Base-by-base conservation (phyloP, 805 yeast species). In the Isabelozyma heimii region DNA sequence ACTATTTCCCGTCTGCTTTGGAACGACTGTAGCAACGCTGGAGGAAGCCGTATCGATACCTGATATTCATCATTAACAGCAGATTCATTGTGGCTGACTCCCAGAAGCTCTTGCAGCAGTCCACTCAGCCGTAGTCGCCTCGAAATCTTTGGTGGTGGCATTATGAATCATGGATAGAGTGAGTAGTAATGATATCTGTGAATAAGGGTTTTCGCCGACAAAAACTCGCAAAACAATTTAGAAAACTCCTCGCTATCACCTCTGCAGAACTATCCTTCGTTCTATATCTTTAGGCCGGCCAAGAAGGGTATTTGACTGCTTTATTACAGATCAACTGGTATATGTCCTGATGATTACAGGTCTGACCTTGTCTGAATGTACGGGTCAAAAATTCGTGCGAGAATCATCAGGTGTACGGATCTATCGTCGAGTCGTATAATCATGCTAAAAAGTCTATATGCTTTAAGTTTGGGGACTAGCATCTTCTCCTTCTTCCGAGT, bases 21-120 rank as follows among this genome's bases (percentile, higher is more conserved):
- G 37, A 9, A 46, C 37, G 16, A 40, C 39, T 24, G 49, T 24
- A 47, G 17, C 3, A 27, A 13, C 5, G 9, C 30, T 26, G 38
- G 49, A 8, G 52, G 49, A 44, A 51, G 54, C 44, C 52, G 52
- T 45, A 51, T 47, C 5, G 40, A 37, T 12, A 37, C 20, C 10
- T 13, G 40, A 2, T 12, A 30, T 10, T 2, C n/a, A 30, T 30
- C n/a, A 8, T 30, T 30, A 10, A 20, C 6, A 5, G 4, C 24
- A 20, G 6, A 20, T 20, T 2, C 35, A 3, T 30, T 1, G 8
- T 13, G 5, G 1, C n/a, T 30, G n/a, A 10, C 35, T 13, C 3
- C 3, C 8, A 6, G 10, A 5, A 10, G 5, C n/a, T 30, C 35
- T 30, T 30, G 35, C 35, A 30, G 35, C 33, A 47, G 38, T 7